Percentiles rank a stretch among this genome's conserved stretches.
phyloP scores from a whole-genome alignment of 176 grass and related monocot species.

The Themeda triandra region DNA sequence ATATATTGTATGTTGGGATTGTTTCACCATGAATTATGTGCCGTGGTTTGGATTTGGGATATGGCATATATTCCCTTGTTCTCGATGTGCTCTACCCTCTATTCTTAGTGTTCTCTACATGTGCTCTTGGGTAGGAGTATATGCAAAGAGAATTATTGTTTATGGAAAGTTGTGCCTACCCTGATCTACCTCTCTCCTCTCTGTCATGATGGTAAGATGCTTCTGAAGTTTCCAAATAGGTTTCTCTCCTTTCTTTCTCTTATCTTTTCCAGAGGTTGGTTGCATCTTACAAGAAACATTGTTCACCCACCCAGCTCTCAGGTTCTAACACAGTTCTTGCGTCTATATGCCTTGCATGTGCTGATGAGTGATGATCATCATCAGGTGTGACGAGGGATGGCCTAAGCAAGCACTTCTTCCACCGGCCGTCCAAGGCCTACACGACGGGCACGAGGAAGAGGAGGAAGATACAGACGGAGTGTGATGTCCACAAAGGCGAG shows the following conservation, averaged over 20 bases:
- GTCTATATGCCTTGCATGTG: conserved; percentile 16
- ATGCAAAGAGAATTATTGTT: conserved; percentile 73
- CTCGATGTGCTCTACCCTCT: conserved; percentile 52
- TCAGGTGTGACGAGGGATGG: conserved; percentile 95
- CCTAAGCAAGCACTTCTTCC: conserved; percentile 99
- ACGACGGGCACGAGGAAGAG: conserved; percentile 96
- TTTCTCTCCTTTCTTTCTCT: conserved; percentile 52
- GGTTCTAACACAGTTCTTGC: conserved; percentile 22
- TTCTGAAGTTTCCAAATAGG: conserved; percentile 86
- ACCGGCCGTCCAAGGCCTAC: conserved; percentile 95
- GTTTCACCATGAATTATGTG: conserved; percentile 36
- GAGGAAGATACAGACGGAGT: conserved; percentile 92
- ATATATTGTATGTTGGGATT: conserved; percentile 49
- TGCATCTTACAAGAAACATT: conserved; percentile 77
- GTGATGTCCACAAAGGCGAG: conserved; percentile 75
- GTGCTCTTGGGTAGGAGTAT: conserved; percentile 49
- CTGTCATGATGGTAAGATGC: conserved; percentile 71
- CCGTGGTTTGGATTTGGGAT: conserved; percentile 48
- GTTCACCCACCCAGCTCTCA: conserved; percentile 36
- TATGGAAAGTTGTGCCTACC: conserved; percentile 66
- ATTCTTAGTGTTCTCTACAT: conserved; percentile 53
- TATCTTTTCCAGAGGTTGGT: conserved; percentile 56
- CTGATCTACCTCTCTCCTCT: conserved; percentile 43
- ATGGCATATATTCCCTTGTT: conserved; percentile 67
- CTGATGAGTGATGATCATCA: conserved; percentile 26